phyloP scores from a whole-genome alignment of 441 rosid genomes.

The Euphorbia schlechtendalii region DNA sequence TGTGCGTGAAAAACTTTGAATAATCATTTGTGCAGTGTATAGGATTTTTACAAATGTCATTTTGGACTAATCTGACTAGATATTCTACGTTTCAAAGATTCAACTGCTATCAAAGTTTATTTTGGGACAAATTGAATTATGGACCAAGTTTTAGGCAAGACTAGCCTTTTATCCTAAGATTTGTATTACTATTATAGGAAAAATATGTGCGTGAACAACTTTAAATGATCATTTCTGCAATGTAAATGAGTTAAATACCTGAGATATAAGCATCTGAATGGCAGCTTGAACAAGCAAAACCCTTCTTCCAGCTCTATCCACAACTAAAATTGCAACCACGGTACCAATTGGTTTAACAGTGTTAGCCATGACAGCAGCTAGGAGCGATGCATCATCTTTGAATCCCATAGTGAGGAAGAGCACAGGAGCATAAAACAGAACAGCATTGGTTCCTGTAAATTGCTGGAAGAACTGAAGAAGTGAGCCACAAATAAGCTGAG shows the following conservation, averaged over 20 bases:
- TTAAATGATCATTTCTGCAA: background rate
- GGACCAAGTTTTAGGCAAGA: background rate
- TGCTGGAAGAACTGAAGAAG: conserved; percentile 68
- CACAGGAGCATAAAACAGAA: conserved; percentile 77
- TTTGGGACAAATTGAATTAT: background rate
- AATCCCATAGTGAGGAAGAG: conserved; percentile 73
- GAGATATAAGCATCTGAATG: conserved; percentile 37
- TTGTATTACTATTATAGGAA: background rate
- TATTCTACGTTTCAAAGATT: background rate
- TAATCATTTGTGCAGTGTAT: background rate
- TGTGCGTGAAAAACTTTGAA: background rate
- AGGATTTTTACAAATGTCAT: too few species aligned
- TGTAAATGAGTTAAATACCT: conserved; percentile 30
- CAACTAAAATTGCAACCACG: conserved; percentile 29
- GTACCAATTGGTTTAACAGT: conserved; percentile 47
- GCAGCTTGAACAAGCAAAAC: conserved; percentile 41
- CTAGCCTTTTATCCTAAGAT: background rate
- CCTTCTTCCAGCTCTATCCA: conserved; percentile 52
- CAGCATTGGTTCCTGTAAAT: conserved; percentile 64
- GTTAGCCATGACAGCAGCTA: conserved; percentile 56
- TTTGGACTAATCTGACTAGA: background rate
- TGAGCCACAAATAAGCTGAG: conserved; percentile 48
- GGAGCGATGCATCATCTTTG: conserved; percentile 41
- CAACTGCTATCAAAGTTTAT: background rate
- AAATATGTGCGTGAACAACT: background rate